A percentile compares a stretch with the other conserved stretches of the same genome.
Evolutionary conservation across 768 basidiomycete species (phyloP).

Genomic region (Plicaturopsis crispa): DNA sequence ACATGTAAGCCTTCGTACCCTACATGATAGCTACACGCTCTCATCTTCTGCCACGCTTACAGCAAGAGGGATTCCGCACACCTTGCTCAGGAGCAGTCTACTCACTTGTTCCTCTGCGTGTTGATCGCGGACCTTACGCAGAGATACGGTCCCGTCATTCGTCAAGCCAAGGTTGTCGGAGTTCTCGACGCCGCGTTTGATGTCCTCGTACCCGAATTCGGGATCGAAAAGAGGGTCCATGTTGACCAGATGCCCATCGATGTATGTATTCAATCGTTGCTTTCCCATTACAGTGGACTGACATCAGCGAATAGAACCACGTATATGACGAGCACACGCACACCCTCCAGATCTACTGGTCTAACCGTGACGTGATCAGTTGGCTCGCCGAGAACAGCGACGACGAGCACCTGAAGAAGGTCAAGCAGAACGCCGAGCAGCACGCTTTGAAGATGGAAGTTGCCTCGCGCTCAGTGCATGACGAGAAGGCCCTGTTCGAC

Average conservation of each 20-base stretch:
- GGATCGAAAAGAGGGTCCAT: slow-evolving; percentile 98
- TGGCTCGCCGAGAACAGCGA: slow-evolving; percentile 96
- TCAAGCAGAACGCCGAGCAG: slow-evolving; percentile 88
- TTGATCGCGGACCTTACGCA: slow-evolving; percentile 91
- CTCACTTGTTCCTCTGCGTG: slow-evolving; percentile 91
- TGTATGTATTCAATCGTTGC: slow-evolving; percentile 35
- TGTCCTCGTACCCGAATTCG: slow-evolving; percentile 92
- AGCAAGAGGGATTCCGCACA: slow-evolving; percentile 88
- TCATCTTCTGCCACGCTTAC: slow-evolving; percentile 7
- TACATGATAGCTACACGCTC: slow-evolving; percentile 1
- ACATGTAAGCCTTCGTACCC: slow-evolving; percentile 57
- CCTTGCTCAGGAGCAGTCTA: slow-evolving; percentile 94
- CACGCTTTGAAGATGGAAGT: slow-evolving; percentile 91
- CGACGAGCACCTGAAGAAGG: slow-evolving; percentile 92
- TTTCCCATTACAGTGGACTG: slow-evolving; percentile 5
- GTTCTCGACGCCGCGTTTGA: slow-evolving; percentile 99
- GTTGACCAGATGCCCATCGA: slow-evolving; percentile 99
- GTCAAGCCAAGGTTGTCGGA: slow-evolving; percentile 90
- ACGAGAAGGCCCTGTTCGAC: slow-evolving; percentile 84
- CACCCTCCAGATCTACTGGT: slow-evolving; percentile 95
- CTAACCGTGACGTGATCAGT: slow-evolving; percentile 84
- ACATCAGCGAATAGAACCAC: slow-evolving; percentile 58
- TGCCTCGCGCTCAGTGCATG: slow-evolving; percentile 74
- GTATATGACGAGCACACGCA: slow-evolving; percentile 95
- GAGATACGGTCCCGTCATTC: slow-evolving; percentile 91